These are phyloP conservation scores for Calonectria henricotiae DNA, from an alignment of 2,329 filamentous ascomycete species.

Conservation along the genomic window DNA sequence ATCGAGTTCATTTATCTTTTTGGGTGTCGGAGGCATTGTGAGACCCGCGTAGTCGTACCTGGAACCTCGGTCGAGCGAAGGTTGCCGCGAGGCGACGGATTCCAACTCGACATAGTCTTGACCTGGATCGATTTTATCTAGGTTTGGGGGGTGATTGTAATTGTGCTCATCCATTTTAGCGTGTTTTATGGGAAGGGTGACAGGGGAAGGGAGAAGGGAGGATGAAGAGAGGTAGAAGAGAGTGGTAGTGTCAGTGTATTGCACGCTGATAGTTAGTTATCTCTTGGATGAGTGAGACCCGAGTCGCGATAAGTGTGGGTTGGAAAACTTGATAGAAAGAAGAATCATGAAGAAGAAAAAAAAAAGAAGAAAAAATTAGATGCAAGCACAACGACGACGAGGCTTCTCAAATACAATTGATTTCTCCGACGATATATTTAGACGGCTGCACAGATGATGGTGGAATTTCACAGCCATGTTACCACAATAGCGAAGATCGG, in stretches of 20 bases:
- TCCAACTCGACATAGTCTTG: constrained; percentile 19
- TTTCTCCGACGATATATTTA: background rate
- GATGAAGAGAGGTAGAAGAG: background rate
- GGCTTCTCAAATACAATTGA: background rate
- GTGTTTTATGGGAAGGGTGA: no score
- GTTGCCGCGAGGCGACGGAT: constrained; percentile 26
- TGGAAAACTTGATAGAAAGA: no score
- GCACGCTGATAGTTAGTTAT: no score
- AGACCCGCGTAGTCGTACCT: constrained; percentile 32
- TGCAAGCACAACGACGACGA: no score
- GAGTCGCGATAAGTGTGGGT: no score
- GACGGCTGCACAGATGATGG: background rate
- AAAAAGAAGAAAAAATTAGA: background rate
- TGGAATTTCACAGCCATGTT: background rate
- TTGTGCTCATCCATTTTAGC: background rate
- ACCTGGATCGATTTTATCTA: background rate
- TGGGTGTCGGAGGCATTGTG: background rate
- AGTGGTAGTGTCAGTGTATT: no score
- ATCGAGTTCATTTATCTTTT: constrained; percentile 30
- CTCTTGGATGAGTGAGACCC: no score
- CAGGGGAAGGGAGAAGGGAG: no score
- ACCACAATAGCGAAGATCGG: background rate
- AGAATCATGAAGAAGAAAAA: background rate
- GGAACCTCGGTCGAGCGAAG: constrained; percentile 28
- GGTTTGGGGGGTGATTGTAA: background rate